Conservation (phyloP, 306 rosid species). For the Astragalus membranaceus region DNA sequence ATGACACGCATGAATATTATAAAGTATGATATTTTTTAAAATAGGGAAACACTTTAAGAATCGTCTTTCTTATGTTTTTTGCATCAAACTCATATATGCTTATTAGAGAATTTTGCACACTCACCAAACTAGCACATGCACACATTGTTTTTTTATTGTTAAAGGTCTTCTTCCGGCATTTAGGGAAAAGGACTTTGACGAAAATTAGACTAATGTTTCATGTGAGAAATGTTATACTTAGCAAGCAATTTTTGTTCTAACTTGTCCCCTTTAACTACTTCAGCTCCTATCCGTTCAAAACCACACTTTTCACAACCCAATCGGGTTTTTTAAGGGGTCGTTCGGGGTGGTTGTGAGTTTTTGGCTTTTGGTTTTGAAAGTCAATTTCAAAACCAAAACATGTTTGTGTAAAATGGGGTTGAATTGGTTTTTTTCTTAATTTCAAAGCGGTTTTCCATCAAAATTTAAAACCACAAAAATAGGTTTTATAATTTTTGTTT, state of each 20-base stretch:
- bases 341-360: too few relatives aligned
- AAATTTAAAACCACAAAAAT: too few relatives aligned
- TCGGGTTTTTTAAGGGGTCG: not conserved
- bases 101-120: conserved; percentile 49
- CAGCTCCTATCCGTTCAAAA: conserved; percentile 29
- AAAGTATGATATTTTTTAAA: not conserved
- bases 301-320: conserved; percentile 27
- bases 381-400: too few relatives aligned
- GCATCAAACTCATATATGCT: conserved; percentile 10
- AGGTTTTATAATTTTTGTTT: too few relatives aligned
- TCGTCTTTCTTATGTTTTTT: not conserved
- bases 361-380: too few relatives aligned
- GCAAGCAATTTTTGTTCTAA: conserved; percentile 28
- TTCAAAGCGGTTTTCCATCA: too few relatives aligned
- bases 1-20: not conserved
- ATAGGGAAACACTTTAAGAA: not conserved
- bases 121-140: conserved; percentile 41
- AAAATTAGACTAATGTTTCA: conserved; percentile 20
- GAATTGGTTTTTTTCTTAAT: too few relatives aligned
- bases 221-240: not conserved
- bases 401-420: too few relatives aligned
- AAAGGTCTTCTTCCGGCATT: conserved; percentile 69
- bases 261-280: conserved; percentile 36
- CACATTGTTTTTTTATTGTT: conserved; percentile 21
- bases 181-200: conserved; percentile 79